These are phyloP conservation scores for Jacaranda mimosifolia DNA, from an alignment of 257 asterid species.

Conservation along the genomic window DNA sequence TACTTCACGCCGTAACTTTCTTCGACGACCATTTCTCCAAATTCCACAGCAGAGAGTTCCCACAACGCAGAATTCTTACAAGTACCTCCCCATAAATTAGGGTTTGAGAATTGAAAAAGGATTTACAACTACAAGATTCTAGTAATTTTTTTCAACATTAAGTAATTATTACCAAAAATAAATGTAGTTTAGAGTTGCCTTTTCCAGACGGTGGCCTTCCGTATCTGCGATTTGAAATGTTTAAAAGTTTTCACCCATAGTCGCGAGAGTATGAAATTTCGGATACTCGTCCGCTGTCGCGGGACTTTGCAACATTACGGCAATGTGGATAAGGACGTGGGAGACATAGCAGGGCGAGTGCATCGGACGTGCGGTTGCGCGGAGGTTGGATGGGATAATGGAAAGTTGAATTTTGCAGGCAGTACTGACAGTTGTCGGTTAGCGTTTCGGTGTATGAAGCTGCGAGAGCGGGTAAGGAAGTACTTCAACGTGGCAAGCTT, in stretches of 20 bases:
- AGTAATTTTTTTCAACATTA: background rate
- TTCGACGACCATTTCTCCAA: background rate
- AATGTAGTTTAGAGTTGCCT: conserved; percentile 28
- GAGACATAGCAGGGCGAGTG: background rate
- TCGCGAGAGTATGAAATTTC: background rate
- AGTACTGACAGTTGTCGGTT: no score
- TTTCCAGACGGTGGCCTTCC: conserved; percentile 36
- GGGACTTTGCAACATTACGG: no score
- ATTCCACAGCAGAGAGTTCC: background rate
- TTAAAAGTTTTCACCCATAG: background rate
- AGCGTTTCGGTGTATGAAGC: background rate
- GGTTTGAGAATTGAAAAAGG: conserved; percentile 40
- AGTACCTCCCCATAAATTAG: conserved; percentile 32
- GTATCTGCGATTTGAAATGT: conserved; percentile 7
- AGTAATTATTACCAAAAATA: conserved; percentile 13
- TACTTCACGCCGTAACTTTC: background rate
- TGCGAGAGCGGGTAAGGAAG: conserved; percentile 2
- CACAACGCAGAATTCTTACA: background rate
- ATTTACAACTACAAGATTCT: background rate
- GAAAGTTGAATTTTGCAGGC: no score
- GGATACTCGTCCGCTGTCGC: background rate
- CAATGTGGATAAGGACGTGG: background rate
- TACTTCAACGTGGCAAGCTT: background rate
- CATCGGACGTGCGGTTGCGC: no score
- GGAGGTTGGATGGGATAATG: no score